A percentile compares a stretch with the other conserved stretches of the same genome.
These are phyloP conservation scores for Colletotrichum sp. DNA, from an alignment of 2,329 filamentous ascomycete species.

Conservation along the genomic window DNA sequence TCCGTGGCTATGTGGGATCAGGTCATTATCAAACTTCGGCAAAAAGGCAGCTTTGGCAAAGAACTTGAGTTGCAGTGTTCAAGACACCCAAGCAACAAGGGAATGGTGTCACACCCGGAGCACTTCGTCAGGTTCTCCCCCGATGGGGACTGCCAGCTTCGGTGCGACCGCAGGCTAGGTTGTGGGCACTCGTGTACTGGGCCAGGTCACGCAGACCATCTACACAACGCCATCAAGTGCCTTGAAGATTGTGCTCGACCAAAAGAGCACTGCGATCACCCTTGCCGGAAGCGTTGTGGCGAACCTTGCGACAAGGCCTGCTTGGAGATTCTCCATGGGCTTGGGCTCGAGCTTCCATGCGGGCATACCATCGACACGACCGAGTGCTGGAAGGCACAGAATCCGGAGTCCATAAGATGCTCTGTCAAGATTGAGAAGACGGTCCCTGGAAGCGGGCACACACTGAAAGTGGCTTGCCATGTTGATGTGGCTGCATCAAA, in stretches of 20 bases:
- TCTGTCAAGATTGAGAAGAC: constrained; percentile 43
- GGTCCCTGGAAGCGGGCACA: constrained; percentile 61
- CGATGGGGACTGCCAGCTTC: constrained; percentile 63
- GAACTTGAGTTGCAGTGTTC: constrained; percentile 61
- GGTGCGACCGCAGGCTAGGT: constrained; percentile 51
- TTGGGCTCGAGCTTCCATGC: constrained; percentile 41
- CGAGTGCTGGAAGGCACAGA: constrained; percentile 45
- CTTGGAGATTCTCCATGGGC: constrained; percentile 29
- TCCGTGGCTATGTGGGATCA: constrained; percentile 66
- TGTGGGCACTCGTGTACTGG: constrained; percentile 54
- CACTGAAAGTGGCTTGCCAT: constrained; percentile 52
- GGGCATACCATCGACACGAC: constrained; percentile 40
- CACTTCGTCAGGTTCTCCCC: constrained; percentile 62
- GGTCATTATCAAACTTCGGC: constrained; percentile 57
- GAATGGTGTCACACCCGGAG: constrained; percentile 56
- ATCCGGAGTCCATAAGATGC: constrained; percentile 54
- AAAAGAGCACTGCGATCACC: constrained; percentile 46
- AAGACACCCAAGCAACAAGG: constrained; percentile 58
- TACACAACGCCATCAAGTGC: constrained; percentile 52
- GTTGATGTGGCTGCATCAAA: constrained; percentile 40
- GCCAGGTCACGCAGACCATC: constrained; percentile 49
- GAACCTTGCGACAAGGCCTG: constrained; percentile 45
- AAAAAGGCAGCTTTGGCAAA: constrained; percentile 49
- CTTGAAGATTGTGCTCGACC: constrained; percentile 46
- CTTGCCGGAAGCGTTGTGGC: constrained; percentile 47